Evolutionary conservation across 2,329 filamentous ascomycete species (phyloP).

Genomic region (Claviceps maximensis): DNA sequence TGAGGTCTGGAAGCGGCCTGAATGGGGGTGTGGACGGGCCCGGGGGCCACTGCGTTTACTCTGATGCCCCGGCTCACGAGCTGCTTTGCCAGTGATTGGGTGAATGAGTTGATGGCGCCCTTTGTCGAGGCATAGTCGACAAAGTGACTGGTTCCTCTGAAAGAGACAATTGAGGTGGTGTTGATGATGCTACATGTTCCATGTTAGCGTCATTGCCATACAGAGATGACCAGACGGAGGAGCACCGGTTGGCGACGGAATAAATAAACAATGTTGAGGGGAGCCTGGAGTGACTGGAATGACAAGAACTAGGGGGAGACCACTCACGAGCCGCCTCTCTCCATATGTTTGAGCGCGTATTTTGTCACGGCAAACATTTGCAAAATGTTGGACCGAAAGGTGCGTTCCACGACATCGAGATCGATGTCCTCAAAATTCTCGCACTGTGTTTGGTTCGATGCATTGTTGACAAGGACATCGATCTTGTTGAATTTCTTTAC

Average conservation of each 20-base stretch:
- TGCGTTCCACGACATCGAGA: slow-evolving; percentile 39
- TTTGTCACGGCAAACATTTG: slow-evolving; percentile 48
- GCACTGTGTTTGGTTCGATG: slow-evolving; percentile 41
- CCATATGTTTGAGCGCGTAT: slow-evolving; percentile 41
- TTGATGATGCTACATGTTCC: slow-evolving; percentile 38
- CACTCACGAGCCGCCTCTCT: slow-evolving; percentile 30
- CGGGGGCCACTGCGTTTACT: slow-evolving; percentile 34
- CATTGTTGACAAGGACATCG: slow-evolving; percentile 45
- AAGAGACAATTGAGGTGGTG: slow-evolving; percentile 38
- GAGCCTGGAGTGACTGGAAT: neutral
- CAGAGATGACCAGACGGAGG: too few relatives aligned
- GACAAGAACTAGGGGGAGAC: neutral
- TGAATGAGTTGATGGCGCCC: slow-evolving; percentile 44
- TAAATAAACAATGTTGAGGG: neutral
- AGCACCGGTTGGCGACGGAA: too few relatives aligned
- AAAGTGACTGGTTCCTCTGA: slow-evolving; percentile 35
- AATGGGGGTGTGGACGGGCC: slow-evolving; percentile 30
- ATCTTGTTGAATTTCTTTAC: slow-evolving; percentile 33
- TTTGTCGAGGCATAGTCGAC: slow-evolving; percentile 46
- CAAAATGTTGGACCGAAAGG: slow-evolving; percentile 43
- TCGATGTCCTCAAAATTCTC: slow-evolving; percentile 39
- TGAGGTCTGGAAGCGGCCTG: slow-evolving; percentile 29
- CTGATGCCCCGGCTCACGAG: slow-evolving; percentile 42
- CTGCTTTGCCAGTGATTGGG: slow-evolving; percentile 36
- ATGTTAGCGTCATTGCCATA: neutral